These are phyloP conservation scores for Waitea zeae DNA, from an alignment of 1,284 basidiomycete species.

Conservation along the genomic window DNA sequence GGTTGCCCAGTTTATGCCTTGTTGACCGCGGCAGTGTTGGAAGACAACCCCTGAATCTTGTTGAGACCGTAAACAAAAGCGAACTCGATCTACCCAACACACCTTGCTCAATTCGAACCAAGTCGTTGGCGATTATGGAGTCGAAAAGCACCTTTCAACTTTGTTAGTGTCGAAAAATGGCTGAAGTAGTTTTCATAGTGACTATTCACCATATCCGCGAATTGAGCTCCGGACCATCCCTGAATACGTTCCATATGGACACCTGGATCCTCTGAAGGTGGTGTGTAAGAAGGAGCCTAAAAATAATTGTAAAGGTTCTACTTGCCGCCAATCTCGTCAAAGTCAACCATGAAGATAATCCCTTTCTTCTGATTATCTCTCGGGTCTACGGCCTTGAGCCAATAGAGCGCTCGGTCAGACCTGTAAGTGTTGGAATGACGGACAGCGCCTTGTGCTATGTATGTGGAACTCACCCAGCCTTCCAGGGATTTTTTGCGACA, in stretches of 20 bases:
- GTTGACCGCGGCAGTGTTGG: conserved; percentile 3
- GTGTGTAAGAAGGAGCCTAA: background rate
- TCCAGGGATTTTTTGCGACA: conserved; percentile 7
- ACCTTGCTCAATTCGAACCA: too few relatives aligned
- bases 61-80: background rate
- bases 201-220: too few relatives aligned
- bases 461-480: conserved; percentile 4
- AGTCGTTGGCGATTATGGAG: too few relatives aligned
- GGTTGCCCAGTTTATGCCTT: conserved; percentile 4
- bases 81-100: background rate
- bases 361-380: background rate
- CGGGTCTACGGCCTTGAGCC: conserved; percentile 1
- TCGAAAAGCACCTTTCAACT: conserved; percentile 4
- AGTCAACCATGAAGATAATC: conserved; percentile 3
- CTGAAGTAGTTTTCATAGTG: too few relatives aligned
- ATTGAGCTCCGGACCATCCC: conserved; percentile 4
- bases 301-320: conserved; percentile 2
- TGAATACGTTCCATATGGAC: conserved; percentile 2
- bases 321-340: conserved; percentile 5
- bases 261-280: conserved; percentile 3
- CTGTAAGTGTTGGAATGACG: background rate
- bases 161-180: too few relatives aligned
- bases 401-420: conserved; percentile 4
- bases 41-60: conserved; percentile 2
- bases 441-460: background rate